Base-by-base conservation (phyloP, 768 basidiomycete species). In the Terana coerulea region DNA sequence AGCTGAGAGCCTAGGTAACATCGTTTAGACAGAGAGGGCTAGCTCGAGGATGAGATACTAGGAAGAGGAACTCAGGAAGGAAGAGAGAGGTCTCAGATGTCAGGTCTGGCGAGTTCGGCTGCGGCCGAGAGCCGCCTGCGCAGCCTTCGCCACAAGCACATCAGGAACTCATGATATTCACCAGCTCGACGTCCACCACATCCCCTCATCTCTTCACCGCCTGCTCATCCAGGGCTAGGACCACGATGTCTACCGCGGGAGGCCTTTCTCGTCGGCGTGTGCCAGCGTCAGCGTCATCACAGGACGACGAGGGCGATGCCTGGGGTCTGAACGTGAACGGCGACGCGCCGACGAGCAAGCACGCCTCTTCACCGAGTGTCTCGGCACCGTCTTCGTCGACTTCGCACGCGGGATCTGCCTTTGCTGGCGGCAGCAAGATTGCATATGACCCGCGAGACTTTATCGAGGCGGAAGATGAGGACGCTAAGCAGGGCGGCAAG, bases 401-500 rank as follows among this genome's bases (percentile, higher is more conserved):
- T 9, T 70, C 77, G 10, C 86, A 89, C 64, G 88, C 86, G 0
- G 86, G 90, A 52, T 82, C 86, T 21, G 92, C 93, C 1, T 87
- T 95, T 57, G 86, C 87, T 53, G 89, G 92, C 42, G 83, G 93
- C 24, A 82, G 79, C 60, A 91, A 86, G 73, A 82, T 99, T 62
- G 97, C 95, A 5, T 98, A 78, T 63, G 97, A 98, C 75, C 94
- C 93, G 2, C 74, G 92, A 48, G 97, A 99, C 71, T 67, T 97
- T 58, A 42, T 50, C 17, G 81, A 88, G 63, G 78, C 81, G 48
- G 84, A 80, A 31, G 76, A 76, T 39, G 81, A 86, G 59, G 82
- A 84, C 55, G 75, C 66, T n/a, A 76, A 74, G 49, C 62, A 78
- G 50, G 85, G 86, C 3, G 88, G 86, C 17, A 83, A 79, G 68